Base-by-base conservation (phyloP, 1,284 basidiomycete genomes). In the Irpex sp. region DNA sequence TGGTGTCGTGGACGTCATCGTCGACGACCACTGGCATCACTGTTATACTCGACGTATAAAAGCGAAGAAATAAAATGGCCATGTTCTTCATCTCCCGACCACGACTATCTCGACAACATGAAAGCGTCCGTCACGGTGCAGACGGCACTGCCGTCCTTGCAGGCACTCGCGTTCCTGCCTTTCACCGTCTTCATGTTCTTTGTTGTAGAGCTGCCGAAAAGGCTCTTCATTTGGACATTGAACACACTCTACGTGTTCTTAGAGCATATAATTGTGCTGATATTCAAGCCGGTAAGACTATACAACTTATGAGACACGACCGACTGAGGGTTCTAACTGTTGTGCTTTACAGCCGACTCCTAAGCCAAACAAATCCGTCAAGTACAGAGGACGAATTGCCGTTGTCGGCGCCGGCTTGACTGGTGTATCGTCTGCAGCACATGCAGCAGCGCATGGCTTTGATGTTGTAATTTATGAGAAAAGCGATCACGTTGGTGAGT, bases 361-460 rank as follows among this genome's bases (percentile, higher is more conserved):
- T 19, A 35, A 55, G 13, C 57, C 58, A 9, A 39, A 75, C 6
- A 61, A 70, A 31, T 71, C 69, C 3, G 69, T 61, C 49, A 70
- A 71, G 46, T 74, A 75, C 0, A 73, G 74, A 58, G 83, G 81
- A 2, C 73, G 80, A 26, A 78, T 86, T 37, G 83, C 84, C 0
- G 74, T 87, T 61, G 76, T 86, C 46, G 84, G 84, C 15, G 81
- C 80, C 4, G 82, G 82, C 7, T 69, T 83, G 7, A 84, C 81
- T 1, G 82, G 82, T 4, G 73, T 83, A 6, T 83, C 81, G 8
- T 80, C 79, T 33, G 82, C 81, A 36, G 81, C 82, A 65, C 82
- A 84, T 64, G 79, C 78, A 33, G 77, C 83, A 46, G 76, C 81
- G 0, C 83, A 85, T 63, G 82, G 82, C 4, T 85, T 85, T 64